Evolutionary conservation across 352 stramenopile species (phyloP), one percentile per base, ranked within the genome.

Genomic region (Blastocystis sp.): DNA sequence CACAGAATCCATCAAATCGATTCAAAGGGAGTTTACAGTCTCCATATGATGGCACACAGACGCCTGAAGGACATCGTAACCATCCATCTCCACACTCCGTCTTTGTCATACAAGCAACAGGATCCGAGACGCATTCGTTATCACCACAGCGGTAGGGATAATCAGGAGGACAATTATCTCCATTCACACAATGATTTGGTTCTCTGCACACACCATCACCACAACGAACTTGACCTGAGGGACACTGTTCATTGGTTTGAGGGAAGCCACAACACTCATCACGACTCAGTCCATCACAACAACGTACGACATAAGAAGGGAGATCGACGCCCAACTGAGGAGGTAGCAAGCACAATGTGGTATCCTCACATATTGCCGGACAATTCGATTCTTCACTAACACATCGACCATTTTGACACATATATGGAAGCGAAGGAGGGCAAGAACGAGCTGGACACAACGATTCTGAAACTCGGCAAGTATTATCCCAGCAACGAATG

Each of bases 401-500:
- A 44, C 73, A 84, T 9, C 37, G 19, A 27, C 73, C 73, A 30
- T 84, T 64, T 13, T 84, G 44, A 44, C 73, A 84, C 48, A 62
- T 62, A 22, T 69, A 66, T 9, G 73, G 73, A 9, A 84, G 51
- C 2, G 58, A 56, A 17, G 59, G 73, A 13, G 73, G 48, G 48
- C 73, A 84, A 9, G 9, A 44, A 22, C 42, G 73, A 22, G 24
- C 33, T 30, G 73, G 73, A 51, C 73, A 84, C 9, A 84, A 24
- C 17, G 19, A 27, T 1, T n/a, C 7, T 48, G 44, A 66, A 9
- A 68, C n/a, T 6, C 73, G 73, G 22, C 73, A 84, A 27, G n/a
- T 84, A 35, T 64, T 64, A 56, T 84, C 73, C 27, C 73, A 68
- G 27, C 73, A 84, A 44, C 73, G 73, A 54, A 84, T 51, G 24